Evolutionary conservation across 2,329 filamentous ascomycete genomes (phyloP), one percentile per base, ranked within the genome.

Genomic region (Gaeumannomyces sp.): DNA sequence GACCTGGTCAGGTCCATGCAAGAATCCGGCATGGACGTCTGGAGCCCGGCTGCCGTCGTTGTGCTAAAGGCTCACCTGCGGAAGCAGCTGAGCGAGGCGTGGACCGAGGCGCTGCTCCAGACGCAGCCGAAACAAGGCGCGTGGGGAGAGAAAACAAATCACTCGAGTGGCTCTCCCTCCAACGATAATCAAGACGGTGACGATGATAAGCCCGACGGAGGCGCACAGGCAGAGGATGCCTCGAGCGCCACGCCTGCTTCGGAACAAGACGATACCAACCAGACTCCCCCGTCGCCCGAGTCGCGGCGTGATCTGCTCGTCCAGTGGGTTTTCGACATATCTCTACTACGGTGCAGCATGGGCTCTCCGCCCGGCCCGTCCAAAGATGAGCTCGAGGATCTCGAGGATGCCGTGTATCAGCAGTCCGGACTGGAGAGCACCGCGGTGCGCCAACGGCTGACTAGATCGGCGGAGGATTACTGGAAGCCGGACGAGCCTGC

Each of bases 401-500:
- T 90, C 25, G 78, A 81, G 64, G 75, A 79, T 22, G 77, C 76
- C 7, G 69, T 85, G 1, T 77, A 78, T 50, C 70, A 77, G 53
- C 79, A 76, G 57, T 78, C 79, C 1, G 81, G 80, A 2, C 71
- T 89, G 8, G 82, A 82, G 0, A 73, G 83, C 4, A 79, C 83
- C 33, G 75, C 79, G 14, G 77, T 75, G 7, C 78, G 77, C 22
- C 76, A 81, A 59, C 85, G 85, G 67, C 75, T 96, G 53, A 76
- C 73, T 69, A 90, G 89, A 75, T 79, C 82, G 22, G 85, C 91
- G 7, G 79, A 82, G 60, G 91, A 93, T 63, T 96, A 95, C 75
- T 95, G 91, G 87, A 91, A 89, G 78, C 86, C n/a, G 90, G 71
- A 95, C 91, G 14, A 89, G 85, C 74, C 76, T 97, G 68, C 76